Percentiles rank a stretch among this genome's conserved stretches.
Evolutionary conservation across 169 alveolate genomes (phyloP).

Genomic region (Babesia bovis): DNA sequence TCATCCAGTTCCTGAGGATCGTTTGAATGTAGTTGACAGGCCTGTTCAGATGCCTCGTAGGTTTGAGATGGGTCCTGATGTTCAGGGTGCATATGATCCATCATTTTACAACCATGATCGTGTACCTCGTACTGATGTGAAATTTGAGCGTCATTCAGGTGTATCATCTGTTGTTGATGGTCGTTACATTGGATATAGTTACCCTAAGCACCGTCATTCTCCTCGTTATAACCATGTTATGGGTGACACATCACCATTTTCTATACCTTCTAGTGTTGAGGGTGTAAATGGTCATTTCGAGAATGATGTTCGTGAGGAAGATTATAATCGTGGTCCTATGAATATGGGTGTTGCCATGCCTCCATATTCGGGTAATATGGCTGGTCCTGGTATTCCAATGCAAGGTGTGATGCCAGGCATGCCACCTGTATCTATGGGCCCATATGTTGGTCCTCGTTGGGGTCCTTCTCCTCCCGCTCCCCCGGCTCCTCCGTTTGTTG

Average conservation of each 20-base stretch:
- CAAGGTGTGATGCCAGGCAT: not conserved
- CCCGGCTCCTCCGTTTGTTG: not conserved
- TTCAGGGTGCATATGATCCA: not conserved
- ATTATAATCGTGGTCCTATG: not conserved
- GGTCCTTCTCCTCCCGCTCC: conserved; percentile 9
- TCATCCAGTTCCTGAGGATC: not conserved
- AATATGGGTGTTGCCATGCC: conserved; percentile 2
- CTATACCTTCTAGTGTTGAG: not conserved
- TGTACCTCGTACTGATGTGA: not conserved
- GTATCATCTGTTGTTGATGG: not conserved
- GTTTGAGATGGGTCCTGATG: not conserved
- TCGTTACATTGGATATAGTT: not conserved
- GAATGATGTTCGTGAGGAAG: not conserved
- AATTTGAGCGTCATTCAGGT: not conserved
- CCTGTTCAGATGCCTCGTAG: not conserved
- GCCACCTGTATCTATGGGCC: not conserved
- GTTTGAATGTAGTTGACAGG: not conserved
- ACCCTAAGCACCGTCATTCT: not conserved
- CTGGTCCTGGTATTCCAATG: conserved; percentile 5
- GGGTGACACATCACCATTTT: not conserved
- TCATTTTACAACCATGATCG: not conserved
- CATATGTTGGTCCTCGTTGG: not conserved
- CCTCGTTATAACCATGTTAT: not conserved
- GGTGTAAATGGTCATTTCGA: not conserved
- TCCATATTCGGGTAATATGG: not conserved